Percentiles rank a stretch among this genome's conserved stretches.
phyloP scores from a whole-genome alignment of 371 early-diverging fungal species.

The Zychaea mexicana region DNA sequence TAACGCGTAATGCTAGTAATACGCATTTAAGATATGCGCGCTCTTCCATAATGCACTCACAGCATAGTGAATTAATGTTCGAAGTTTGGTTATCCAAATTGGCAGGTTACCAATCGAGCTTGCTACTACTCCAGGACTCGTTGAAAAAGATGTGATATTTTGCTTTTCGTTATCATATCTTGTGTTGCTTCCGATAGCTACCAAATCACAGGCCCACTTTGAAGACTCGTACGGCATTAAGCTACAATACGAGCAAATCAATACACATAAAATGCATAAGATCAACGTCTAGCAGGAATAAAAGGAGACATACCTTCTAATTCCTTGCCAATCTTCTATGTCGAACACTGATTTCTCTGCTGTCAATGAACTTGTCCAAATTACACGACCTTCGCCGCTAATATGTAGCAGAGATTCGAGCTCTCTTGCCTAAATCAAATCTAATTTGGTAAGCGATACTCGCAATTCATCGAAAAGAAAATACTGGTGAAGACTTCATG shows the following conservation, averaged over 20 bases:
- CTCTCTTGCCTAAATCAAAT: constrained; percentile 50
- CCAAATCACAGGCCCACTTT: constrained; percentile 73
- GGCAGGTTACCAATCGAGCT: constrained; percentile 62
- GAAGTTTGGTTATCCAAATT: constrained; percentile 38
- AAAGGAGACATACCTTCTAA: constrained; percentile 42
- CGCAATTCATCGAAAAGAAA: too few relatives aligned
- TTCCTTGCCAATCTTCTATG: constrained; percentile 73
- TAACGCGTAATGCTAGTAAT: too few relatives aligned
- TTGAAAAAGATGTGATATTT: constrained; percentile 49
- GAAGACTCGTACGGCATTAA: constrained; percentile 78
- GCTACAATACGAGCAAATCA: constrained; percentile 16
- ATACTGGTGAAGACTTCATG: background rate
- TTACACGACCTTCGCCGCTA: constrained; percentile 64
- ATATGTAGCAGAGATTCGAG: constrained; percentile 50
- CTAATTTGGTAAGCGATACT: too few relatives aligned
- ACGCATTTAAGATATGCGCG: too few relatives aligned
- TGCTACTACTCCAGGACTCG: constrained; percentile 77
- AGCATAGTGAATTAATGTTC: constrained; percentile 49
- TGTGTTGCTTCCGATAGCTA: constrained; percentile 56
- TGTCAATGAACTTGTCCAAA: constrained; percentile 83
- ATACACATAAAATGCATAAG: background rate
- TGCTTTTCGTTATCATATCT: constrained; percentile 32
- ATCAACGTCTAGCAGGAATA: background rate
- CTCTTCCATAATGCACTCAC: constrained; percentile 22
- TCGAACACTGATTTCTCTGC: constrained; percentile 54